phyloP scores from a whole-genome alignment of 495 filamentous ascomycete species.

The Immersiella caudata region DNA sequence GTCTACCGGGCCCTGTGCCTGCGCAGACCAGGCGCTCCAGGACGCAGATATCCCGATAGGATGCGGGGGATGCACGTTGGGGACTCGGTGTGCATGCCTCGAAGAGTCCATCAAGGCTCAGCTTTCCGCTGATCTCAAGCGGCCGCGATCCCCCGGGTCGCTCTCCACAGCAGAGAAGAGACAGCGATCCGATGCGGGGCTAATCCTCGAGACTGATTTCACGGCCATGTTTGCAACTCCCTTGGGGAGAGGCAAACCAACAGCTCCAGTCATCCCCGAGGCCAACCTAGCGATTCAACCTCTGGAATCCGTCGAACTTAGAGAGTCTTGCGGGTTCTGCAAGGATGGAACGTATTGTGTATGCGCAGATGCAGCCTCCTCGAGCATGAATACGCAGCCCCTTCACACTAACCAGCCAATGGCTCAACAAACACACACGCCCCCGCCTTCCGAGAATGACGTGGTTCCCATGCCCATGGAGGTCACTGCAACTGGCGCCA shows the following conservation, averaged over 20 bases:
- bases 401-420: conserved; percentile 24
- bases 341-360: conserved; percentile 81
- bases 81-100: conserved; percentile 67
- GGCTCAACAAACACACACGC: conserved; percentile 60
- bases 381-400: conserved; percentile 17
- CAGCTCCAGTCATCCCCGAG: conserved; percentile 21
- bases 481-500: conserved; percentile 49
- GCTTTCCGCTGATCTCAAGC: conserved; percentile 41
- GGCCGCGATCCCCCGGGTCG: conserved; percentile 41
- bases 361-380: conserved; percentile 69
- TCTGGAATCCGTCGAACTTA: conserved; percentile 35
- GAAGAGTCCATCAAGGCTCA: conserved; percentile 59
- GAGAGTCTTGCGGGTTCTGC: conserved; percentile 86
- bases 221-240: conserved; percentile 62
- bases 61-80: conserved; percentile 65
- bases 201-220: conserved; percentile 68
- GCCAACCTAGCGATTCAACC: conserved; percentile 21
- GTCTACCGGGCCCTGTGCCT: conserved; percentile 53
- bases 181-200: conserved; percentile 39
- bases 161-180: conserved; percentile 58
- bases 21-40: conserved; percentile 53
- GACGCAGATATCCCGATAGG: conserved; percentile 47
- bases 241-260: conserved; percentile 19
- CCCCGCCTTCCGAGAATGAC: conserved; percentile 70
- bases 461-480: conserved; percentile 54